These are phyloP conservation scores for Hygrophoropsis aurantiaca DNA, from an alignment of 768 basidiomycete genomes.

Conservation along the genomic window DNA sequence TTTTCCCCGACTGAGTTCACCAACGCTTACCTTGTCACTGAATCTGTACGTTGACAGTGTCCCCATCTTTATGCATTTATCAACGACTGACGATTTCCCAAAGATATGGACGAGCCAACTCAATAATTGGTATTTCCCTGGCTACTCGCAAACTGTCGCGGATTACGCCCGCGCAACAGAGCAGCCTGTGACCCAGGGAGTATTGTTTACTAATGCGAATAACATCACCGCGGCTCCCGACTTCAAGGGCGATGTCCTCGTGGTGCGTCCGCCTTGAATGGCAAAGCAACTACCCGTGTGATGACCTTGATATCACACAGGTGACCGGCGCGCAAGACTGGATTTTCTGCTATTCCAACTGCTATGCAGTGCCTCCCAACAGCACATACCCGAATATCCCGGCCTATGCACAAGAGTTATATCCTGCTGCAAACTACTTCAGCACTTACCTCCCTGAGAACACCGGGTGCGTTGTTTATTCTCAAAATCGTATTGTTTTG, in stretches of 20 bases:
- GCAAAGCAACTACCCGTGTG: not conserved
- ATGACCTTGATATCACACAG: not conserved
- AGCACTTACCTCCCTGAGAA: constrained; percentile 12
- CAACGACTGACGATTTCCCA: too few relatives aligned
- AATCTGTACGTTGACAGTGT: not conserved
- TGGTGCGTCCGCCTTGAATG: constrained; percentile 8
- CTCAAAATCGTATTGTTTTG: too few relatives aligned
- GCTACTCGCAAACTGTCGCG: constrained; percentile 8
- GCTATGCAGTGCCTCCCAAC: constrained; percentile 9
- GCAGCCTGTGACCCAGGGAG: constrained; percentile 15
- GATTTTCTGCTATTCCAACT: constrained; percentile 14
- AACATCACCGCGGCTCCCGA: not conserved
- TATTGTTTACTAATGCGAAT: constrained; percentile 8
- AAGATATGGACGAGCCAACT: constrained; percentile 11
- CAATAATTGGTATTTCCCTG: constrained; percentile 14
- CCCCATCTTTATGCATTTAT: too few relatives aligned
- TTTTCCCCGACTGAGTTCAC: constrained; percentile 5
- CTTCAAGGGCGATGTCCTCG: constrained; percentile 9
- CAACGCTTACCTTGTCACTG: constrained; percentile 7
- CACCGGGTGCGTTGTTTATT: constrained; percentile 3
- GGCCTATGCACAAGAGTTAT: constrained; percentile 6
- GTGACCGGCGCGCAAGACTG: constrained; percentile 10
- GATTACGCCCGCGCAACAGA: constrained; percentile 3
- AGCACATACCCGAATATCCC: constrained; percentile 9
- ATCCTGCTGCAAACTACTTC: constrained; percentile 12